Conservation (phyloP, 768 basidiomycete genomes). For the Kwoniella dejecticola region DNA sequence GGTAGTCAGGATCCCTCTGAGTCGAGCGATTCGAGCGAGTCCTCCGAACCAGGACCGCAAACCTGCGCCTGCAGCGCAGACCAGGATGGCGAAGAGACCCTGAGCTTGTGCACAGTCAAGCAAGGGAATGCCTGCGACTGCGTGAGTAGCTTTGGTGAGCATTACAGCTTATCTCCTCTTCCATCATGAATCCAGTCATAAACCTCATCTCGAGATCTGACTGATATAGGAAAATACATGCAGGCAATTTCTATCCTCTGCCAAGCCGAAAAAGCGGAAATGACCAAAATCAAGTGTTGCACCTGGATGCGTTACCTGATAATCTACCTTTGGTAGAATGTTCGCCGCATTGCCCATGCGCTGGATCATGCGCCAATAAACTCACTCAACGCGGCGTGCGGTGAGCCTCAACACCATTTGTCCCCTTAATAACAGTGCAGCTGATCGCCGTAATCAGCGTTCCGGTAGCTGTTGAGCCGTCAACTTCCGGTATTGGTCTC, state of each 20-base stretch:
- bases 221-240: no score
- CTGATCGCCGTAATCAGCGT: constrained; percentile 11
- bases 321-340: constrained; percentile 54
- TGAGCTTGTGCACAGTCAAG: constrained; percentile 21
- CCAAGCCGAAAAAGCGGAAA: not conserved
- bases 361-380: constrained; percentile 35
- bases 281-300: constrained; percentile 12
- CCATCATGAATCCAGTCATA: no score
- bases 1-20: not conserved
- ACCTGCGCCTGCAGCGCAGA: constrained; percentile 15
- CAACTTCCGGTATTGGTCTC: constrained; percentile 32
- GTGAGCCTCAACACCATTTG: constrained; percentile 25
- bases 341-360: constrained; percentile 41
- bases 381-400: constrained; percentile 44
- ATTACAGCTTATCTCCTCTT: not conserved
- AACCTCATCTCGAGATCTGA: no score
- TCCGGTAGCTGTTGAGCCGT: constrained; percentile 15
- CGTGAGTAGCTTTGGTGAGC: constrained; percentile 39
- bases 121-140: constrained; percentile 41
- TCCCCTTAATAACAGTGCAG: not conserved
- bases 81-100: not conserved
- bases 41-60: not conserved
- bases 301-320: constrained; percentile 48
- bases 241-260: constrained; percentile 44
- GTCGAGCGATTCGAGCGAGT: no score